phyloP scores from a whole-genome alignment of 495 filamentous ascomycete genomes.

The Durotheca rogersii region DNA sequence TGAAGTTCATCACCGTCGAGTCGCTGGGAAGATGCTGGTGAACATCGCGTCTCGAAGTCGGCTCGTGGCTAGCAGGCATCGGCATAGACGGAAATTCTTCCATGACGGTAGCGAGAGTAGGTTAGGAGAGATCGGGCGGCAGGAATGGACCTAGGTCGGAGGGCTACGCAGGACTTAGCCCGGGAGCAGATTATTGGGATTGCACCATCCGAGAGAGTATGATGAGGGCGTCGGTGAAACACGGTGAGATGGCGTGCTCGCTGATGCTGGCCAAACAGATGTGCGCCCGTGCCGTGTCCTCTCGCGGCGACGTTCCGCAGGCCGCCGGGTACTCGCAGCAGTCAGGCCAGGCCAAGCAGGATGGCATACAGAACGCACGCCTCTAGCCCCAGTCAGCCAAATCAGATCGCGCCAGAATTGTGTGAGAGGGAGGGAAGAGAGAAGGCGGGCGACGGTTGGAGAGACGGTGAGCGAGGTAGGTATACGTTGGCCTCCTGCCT shows the following conservation, averaged over 20 bases:
- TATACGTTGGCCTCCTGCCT: no score
- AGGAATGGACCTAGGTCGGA: no score
- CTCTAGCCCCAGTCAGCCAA: no score
- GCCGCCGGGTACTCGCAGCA: conserved; percentile 23
- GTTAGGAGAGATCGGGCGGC: conserved; percentile 5
- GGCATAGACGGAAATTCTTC: conserved; percentile 11
- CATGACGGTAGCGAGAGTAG: conserved; percentile 22
- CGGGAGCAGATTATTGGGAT: conserved; percentile 19
- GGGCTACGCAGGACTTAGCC: conserved; percentile 29
- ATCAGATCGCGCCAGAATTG: no score
- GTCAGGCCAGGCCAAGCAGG: not conserved
- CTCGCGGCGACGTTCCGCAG: conserved; percentile 1
- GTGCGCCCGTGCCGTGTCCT: not conserved
- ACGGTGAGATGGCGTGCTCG: conserved; percentile 28
- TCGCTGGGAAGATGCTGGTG: conserved; percentile 9
- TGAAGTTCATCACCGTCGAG: conserved; percentile 7
- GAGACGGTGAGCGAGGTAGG: no score
- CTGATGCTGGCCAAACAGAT: conserved; percentile 21
- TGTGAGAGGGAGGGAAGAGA: no score
- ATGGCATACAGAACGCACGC: no score
- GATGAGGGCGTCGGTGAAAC: conserved; percentile 30
- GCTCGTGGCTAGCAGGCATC: conserved; percentile 22
- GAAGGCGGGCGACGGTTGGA: no score
- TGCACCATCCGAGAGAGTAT: conserved; percentile 29
- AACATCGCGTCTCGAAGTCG: conserved; percentile 20